A percentile compares a stretch with the other conserved stretches of the same genome.
phyloP scores from a whole-genome alignment of 1,284 basidiomycete genomes.

The Hemileia vastatrix region DNA sequence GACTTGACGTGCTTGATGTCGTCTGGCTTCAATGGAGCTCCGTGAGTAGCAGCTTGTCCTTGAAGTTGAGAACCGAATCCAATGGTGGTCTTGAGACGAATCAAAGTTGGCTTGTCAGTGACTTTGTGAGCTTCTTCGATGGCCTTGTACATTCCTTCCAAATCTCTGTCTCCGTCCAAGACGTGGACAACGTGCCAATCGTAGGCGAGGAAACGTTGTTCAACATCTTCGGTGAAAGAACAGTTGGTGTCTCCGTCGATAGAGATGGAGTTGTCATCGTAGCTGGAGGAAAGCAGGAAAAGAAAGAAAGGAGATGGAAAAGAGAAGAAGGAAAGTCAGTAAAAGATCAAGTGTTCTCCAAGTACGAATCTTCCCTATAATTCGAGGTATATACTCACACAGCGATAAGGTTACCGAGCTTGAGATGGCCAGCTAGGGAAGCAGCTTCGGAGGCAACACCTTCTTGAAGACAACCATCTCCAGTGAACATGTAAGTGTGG shows the following conservation, averaged over 20 bases:
- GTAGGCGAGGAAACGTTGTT: constrained; percentile 75
- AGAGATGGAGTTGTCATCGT: constrained; percentile 65
- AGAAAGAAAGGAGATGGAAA: neutral
- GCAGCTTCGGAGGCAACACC: constrained; percentile 84
- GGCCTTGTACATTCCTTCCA: constrained; percentile 66
- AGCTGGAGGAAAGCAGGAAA: constrained; percentile 24
- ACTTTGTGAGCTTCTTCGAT: constrained; percentile 66
- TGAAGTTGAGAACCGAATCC: constrained; percentile 85
- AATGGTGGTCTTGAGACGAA: constrained; percentile 78
- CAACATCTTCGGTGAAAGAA: constrained; percentile 89
- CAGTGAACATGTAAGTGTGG: constrained; percentile 78
- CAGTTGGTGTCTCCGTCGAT: constrained; percentile 87
- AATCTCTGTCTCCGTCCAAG: constrained; percentile 72
- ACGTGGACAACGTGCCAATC: constrained; percentile 88
- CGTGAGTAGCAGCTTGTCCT: constrained; percentile 88
- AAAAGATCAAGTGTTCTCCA: neutral
- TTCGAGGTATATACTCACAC: constrained; percentile 86
- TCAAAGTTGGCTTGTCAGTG: constrained; percentile 74
- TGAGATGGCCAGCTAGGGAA: constrained; percentile 80
- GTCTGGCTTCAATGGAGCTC: constrained; percentile 81
- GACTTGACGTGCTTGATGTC: constrained; percentile 75
- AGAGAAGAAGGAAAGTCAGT: neutral
- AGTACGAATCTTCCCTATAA: no score
- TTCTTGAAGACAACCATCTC: constrained; percentile 94
- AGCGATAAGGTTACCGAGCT: constrained; percentile 83